phyloP scores from a whole-genome alignment of 176 grass and related monocot species.

The Lolium rigidum region DNA sequence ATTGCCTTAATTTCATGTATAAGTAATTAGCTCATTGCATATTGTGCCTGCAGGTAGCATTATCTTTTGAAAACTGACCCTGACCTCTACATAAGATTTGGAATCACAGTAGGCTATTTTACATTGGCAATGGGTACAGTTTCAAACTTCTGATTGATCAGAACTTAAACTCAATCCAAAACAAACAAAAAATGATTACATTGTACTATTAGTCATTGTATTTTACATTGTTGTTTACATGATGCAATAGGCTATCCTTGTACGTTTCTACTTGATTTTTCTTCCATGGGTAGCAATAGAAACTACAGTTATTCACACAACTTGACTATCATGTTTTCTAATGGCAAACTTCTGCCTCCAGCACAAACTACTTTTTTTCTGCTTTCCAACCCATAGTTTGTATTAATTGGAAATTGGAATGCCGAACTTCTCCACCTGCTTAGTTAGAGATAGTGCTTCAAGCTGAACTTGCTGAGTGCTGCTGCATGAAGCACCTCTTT shows the following conservation, averaged over 20 bases:
- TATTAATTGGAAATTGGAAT: not conserved
- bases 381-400: not conserved
- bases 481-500: not conserved
- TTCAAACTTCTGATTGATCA: constrained; percentile 3
- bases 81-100: not conserved
- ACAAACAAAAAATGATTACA: not conserved
- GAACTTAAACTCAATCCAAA: not conserved
- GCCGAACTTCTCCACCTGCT: not conserved
- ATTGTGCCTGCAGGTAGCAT: not conserved
- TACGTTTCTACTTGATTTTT: constrained; percentile 5
- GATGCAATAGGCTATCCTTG: not conserved
- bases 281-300: not conserved
- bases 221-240: not conserved
- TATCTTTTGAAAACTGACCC: not conserved
- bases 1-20: constrained; percentile 16
- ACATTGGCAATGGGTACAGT: not conserved
- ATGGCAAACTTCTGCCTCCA: not conserved
- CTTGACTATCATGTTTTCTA: not conserved
- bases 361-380: not conserved
- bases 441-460: not conserved
- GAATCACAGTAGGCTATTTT: not conserved
- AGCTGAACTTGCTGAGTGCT: not conserved
- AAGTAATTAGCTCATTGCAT: not conserved
- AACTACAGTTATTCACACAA: not conserved
- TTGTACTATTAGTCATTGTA: not conserved